Percentiles rank a stretch among this genome's conserved stretches.
phyloP scores from a whole-genome alignment of 805 yeast genomes.

The Wickerhamiella brachini region DNA sequence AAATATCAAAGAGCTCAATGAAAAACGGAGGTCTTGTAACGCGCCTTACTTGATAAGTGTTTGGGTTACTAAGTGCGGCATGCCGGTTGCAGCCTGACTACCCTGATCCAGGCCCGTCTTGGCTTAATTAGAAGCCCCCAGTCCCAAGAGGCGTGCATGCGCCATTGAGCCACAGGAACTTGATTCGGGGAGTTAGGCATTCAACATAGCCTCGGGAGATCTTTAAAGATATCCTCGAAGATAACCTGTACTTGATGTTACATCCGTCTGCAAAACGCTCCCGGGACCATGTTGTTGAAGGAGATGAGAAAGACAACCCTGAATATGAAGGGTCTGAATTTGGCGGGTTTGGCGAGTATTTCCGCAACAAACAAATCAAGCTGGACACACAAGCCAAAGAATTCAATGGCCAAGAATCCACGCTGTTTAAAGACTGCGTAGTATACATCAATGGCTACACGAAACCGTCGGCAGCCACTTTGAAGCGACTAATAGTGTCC shows the following conservation, averaged over 20 bases:
- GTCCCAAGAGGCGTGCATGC: no score
- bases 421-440: slow-evolving; percentile 47
- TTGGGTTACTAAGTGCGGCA: neutral
- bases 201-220: no score
- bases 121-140: no score
- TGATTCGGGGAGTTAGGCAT: no score
- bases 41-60: neutral
- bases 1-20: neutral
- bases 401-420: slow-evolving; percentile 30
- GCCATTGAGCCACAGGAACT: no score
- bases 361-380: slow-evolving; percentile 43
- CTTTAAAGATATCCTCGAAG: no score
- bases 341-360: slow-evolving; percentile 57
- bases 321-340: slow-evolving; percentile 23
- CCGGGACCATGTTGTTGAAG: slow-evolving; percentile 8
- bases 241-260: neutral
- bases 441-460: slow-evolving; percentile 87
- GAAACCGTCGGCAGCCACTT: slow-evolving; percentile 55
- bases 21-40: neutral
- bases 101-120: neutral
- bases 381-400: slow-evolving; percentile 36
- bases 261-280: slow-evolving; percentile 13
- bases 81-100: neutral
- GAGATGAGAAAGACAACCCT: slow-evolving; percentile 6
- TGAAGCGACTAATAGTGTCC: slow-evolving; percentile 55